A percentile compares a stretch with the other conserved stretches of the same genome.
phyloP scores from a whole-genome alignment of 306 rosid species.

The Fragaria nilgerrensis region DNA sequence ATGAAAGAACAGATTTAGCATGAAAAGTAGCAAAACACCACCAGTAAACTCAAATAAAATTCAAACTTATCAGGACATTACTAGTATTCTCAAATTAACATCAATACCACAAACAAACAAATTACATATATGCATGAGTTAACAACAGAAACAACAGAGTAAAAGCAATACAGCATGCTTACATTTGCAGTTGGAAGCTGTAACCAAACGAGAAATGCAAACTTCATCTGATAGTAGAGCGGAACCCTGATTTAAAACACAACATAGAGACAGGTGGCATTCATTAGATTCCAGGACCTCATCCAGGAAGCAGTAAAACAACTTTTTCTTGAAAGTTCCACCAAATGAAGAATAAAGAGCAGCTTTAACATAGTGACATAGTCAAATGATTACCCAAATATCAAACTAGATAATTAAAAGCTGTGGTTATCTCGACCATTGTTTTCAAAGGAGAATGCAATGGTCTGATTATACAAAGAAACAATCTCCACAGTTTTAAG shows the following conservation, averaged over 20 bases:
- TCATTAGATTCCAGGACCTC: slow-evolving; percentile 28
- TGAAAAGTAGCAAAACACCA: not conserved
- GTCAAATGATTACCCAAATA: not conserved
- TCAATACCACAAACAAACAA: not conserved
- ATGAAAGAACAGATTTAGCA: not conserved
- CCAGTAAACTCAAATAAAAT: not conserved
- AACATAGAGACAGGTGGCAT: not conserved
- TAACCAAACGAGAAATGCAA: slow-evolving; percentile 66
- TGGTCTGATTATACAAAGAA: not conserved
- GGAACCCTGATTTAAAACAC: slow-evolving; percentile 46
- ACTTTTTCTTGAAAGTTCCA: too few species aligned
- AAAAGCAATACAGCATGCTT: slow-evolving; percentile 20
- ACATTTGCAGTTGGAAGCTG: slow-evolving; percentile 59
- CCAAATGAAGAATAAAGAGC: not conserved
- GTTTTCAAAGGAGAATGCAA: not conserved
- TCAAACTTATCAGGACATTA: not conserved
- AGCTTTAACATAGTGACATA: not conserved
- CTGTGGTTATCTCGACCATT: not conserved
- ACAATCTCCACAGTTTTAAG: not conserved
- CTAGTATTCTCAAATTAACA: not conserved
- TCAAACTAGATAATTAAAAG: not conserved
- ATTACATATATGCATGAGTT: not conserved
- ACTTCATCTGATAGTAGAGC: slow-evolving; percentile 51
- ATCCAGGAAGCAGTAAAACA: slow-evolving; percentile 1
- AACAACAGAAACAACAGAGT: not conserved